These are phyloP conservation scores for Drechslerella coelobrocha DNA, from an alignment of 2,329 filamentous ascomycete species.

Conservation along the genomic window DNA sequence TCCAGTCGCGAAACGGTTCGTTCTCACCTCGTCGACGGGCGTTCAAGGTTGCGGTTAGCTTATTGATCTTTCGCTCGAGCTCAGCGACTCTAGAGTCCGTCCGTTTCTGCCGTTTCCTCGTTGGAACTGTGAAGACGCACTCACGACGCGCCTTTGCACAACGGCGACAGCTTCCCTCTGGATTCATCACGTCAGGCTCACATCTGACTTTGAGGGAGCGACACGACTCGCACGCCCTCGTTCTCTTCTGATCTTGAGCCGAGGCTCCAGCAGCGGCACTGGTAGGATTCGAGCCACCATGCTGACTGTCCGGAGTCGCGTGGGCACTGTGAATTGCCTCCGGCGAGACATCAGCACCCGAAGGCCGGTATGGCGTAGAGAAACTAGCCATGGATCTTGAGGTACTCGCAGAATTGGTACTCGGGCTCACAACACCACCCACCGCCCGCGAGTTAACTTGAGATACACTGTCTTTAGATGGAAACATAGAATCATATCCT, in stretches of 20 bases:
- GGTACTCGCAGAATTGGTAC: conserved; percentile 43
- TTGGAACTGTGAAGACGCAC: conserved; percentile 77
- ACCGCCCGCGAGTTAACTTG: conserved; percentile 22
- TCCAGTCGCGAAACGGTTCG: conserved; percentile 23
- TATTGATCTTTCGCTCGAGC: conserved; percentile 91
- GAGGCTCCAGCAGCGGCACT: conserved; percentile 21
- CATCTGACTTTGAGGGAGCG: conserved; percentile 82
- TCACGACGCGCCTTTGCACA: conserved; percentile 80
- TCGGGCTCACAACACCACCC: conserved; percentile 38
- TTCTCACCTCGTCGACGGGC: conserved; percentile 59
- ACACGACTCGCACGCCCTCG: conserved; percentile 77
- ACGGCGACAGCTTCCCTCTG: conserved; percentile 72
- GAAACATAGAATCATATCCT: conserved; percentile 41
- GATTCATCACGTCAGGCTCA: conserved; percentile 72
- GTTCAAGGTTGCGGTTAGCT: conserved; percentile 78
- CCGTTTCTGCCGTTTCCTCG: conserved; percentile 85
- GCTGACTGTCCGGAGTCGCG: conserved; percentile 46
- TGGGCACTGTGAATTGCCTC: conserved; percentile 40
- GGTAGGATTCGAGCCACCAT: conserved; percentile 14
- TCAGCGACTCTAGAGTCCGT: conserved; percentile 87
- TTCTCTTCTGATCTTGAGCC: conserved; percentile 67
- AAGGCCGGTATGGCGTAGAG: conserved; percentile 43
- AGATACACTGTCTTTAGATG: conserved; percentile 12
- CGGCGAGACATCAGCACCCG: conserved; percentile 35
- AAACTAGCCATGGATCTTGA: conserved; percentile 46